Evolutionary conservation across 805 yeast species (phyloP), one percentile per base, ranked within the genome.

Genomic region (Monosporozyma siamensis): DNA sequence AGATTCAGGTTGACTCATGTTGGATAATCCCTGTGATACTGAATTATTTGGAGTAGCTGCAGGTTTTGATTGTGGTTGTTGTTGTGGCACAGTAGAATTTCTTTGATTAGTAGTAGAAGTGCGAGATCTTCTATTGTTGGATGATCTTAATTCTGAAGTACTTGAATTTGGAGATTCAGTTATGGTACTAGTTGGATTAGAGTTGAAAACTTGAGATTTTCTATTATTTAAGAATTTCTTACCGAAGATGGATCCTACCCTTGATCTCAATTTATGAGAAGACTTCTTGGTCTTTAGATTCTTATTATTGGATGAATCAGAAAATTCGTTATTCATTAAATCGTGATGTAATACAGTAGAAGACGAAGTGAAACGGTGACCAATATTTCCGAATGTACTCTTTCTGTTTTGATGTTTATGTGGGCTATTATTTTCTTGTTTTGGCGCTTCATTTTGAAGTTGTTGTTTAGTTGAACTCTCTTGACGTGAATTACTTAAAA

Each of bases 171-270:
- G 38, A 8, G 37, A 23, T 20, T 48, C 48, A 20, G 44, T 34
- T 15, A 41, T 44, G 14, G 41, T 17, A 20, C 37, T 43, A 30
- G 47, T 37, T 7, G 36, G 35, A 21, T 35, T 40, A 18, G 35
- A 18, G 18, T 32, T 32, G 20, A 45, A 41, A 34, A 32, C 36
- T 34, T 46, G 47, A 10, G 51, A 45, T 35, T 44, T 45, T 40
- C 43, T 63, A 20, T 63, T 61, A 37, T 67, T 66, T 47, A 69
- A 68, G 53, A 76, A 78, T 49, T 77, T 74, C 30, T 32, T 44
- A 36, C 82, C 80, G 53, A 84, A 78, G 48, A 84, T 74, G 1
- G 92, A 80, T 8, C 94, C 94, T 44, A 84, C 81, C 54, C 68
- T 78, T 5, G 88, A 81, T 61, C 76, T 77, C 52, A 84, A 60